A percentile compares a stretch with the other conserved stretches of the same genome.
These are phyloP conservation scores for Bryopsis sp. DNA, from an alignment of 139 green algal species.

Conservation along the genomic window DNA sequence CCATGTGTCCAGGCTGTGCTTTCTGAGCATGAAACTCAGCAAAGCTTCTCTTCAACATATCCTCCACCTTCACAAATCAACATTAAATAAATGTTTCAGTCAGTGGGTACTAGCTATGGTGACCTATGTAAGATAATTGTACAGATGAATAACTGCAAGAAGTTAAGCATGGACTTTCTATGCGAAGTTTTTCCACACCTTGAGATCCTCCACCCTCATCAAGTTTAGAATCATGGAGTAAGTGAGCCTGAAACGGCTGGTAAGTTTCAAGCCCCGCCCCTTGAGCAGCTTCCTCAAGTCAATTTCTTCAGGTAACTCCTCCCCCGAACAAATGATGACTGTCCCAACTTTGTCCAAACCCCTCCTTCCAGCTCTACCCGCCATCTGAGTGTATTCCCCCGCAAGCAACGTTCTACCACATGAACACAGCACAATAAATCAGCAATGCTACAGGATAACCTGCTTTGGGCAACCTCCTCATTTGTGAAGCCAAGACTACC, in stretches of 20 bases:
- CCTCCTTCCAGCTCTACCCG: conserved; percentile 73
- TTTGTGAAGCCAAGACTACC: no score
- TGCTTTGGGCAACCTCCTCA: no score
- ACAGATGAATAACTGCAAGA: not conserved
- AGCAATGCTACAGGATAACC: no score
- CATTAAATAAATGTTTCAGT: no score
- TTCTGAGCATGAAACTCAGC: conserved; percentile 86
- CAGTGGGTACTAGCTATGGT: no score
- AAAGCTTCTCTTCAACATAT: conserved; percentile 92
- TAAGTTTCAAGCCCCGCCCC: conserved; percentile 67
- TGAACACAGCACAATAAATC: no score
- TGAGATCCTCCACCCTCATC: conserved; percentile 88
- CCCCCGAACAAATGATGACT: conserved; percentile 82
- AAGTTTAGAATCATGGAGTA: conserved; percentile 98
- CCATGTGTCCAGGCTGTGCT: conserved; percentile 38
- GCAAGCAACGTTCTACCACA: conserved; percentile 44
- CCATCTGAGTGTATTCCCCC: conserved; percentile 97
- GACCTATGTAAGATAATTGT: no score
- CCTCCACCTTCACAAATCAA: no score
- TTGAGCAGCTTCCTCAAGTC: conserved; percentile 53
- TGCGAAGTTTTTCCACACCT: conserved; percentile 33
- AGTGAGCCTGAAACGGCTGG: conserved; percentile 90
- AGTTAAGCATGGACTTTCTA: not conserved
- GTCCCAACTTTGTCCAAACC: conserved; percentile 82
- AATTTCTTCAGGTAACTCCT: conserved; percentile 40